Base-by-base conservation (phyloP, 1,139 yeast species). In the Suhomyces chickasaworum region DNA sequence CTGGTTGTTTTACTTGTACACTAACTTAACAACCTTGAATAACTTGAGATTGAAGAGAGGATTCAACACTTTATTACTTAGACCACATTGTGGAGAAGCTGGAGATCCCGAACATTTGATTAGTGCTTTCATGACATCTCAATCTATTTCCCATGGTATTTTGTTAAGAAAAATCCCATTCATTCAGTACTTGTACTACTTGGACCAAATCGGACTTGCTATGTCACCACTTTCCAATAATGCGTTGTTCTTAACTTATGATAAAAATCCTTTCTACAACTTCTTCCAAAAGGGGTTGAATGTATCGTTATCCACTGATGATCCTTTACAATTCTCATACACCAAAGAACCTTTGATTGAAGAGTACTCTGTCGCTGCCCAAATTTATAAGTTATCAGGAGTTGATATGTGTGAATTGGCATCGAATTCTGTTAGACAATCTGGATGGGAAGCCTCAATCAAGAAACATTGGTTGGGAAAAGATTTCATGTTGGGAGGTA, bases 21-120 rank as follows among this genome's bases (percentile, higher is more conserved):
- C 97, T 36, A 91, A 91, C 65, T 69, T 93, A 68, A 82, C 95
- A 1, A 80, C 95, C 4, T 77, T 95, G 65, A 95, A 95, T 64
- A 82, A 84, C 53, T 84, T 93, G 80, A 81, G 99, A 67, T 69
- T 75, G 36, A 76, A 72, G 51, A 76, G 90, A 45, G 86, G 88
- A 0, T 87, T 80, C 68, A 91, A 89, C 63, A 91, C 98, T 0
- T 85, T 95, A 67, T 95, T 89, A 16, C 73, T 95, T 57, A 81
- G 99, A 59, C 99, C 99, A 2, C 99, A 95, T 65, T 89, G 97
- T 58, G 99, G 99, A 53, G 99, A 95, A 68, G 99, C 99, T 5
- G 99, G 99, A 45, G 98, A 95, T 60, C 97, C 99, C 1, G 98
- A 91, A 59, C 99, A 95, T 69, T 77, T 95, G 63, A 89, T 91